Base-by-base conservation (phyloP, 192 early-diverging fungal genomes). In the Backusella morwellensis region DNA sequence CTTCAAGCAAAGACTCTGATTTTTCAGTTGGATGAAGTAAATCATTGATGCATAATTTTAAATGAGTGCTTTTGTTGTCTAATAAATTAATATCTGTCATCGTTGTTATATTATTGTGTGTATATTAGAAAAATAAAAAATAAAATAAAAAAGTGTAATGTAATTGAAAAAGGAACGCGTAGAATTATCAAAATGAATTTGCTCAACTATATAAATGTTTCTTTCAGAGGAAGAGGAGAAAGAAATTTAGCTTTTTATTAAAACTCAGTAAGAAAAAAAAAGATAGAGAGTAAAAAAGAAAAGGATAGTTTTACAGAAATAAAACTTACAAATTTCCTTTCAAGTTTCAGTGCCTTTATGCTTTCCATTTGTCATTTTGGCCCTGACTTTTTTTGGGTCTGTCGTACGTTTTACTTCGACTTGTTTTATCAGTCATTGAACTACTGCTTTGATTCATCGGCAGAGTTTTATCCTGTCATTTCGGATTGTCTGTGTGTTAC, bases 21-120 rank as follows among this genome's bases (percentile, higher is more conserved):
- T 73, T 78, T 47, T 59, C 70, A n/a, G 77, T 71, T 23, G 77
- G 54, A 78, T 78, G 63, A 44, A 75, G 74, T 14, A 75, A 66
- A 29, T 75, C 74, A 66, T 68, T 75, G 74, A 75, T 66, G 32
- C 36, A 75, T 50, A 75, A 23, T 40, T 75, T 66, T 23, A 75
- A 34, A 23, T 75, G 59, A 68, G 40, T 66, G 3, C 23, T 6
- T n/a, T n/a, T 50, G 47, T 29, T 63, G 23, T 63, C 4, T 63
- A 63, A 63, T 26, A 63, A 63, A 63, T 63, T 63, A 29, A 63
- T 14, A 9, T 63, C 21, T 63, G 56, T 63, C 56, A 63, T 63
- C 14, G 26, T 63, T 26, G 3, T 26, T 8, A 23, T 59, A 17
- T 44, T 50, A 50, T 50, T 50, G 47, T 50, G 19, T 50, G 17